phyloP scores from a whole-genome alignment of 2,329 filamentous ascomycete genomes.

The Cladosporium austrohemisphaericum region DNA sequence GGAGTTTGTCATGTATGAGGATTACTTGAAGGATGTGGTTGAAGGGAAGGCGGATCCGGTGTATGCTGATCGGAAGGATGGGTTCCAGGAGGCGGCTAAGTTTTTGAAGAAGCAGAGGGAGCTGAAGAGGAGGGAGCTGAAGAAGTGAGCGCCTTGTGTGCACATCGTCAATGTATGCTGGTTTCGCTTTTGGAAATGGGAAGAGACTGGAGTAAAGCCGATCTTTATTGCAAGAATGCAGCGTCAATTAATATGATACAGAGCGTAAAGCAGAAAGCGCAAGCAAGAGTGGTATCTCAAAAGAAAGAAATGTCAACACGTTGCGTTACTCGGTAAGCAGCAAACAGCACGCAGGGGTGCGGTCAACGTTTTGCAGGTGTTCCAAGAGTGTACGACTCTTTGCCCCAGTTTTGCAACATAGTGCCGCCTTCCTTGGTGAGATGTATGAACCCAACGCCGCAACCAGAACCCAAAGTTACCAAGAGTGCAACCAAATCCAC shows the following conservation, averaged over 20 bases:
- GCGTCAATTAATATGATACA: slow-evolving; percentile 12
- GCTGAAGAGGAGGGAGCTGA: too few species aligned
- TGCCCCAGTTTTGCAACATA: slow-evolving; percentile 5
- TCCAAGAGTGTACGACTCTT: slow-evolving; percentile 1
- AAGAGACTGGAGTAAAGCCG: background rate
- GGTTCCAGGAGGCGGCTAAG: background rate
- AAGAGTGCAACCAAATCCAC: background rate
- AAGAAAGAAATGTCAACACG: slow-evolving; percentile 5
- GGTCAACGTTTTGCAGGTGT: background rate
- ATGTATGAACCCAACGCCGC: slow-evolving; percentile 18
- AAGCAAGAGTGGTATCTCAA: slow-evolving; percentile 16
- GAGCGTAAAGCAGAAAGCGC: background rate
- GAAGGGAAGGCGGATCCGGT: slow-evolving; percentile 33
- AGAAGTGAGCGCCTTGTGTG: too few species aligned
- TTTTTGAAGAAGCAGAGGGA: background rate
- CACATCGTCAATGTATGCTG: too few species aligned
- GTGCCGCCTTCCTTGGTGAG: slow-evolving; percentile 15
- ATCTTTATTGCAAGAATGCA: background rate
- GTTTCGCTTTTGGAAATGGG: background rate
- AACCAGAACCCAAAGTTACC: background rate
- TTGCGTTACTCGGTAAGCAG: background rate
- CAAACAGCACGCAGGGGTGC: slow-evolving; percentile 1
- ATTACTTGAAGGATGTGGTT: slow-evolving; percentile 41
- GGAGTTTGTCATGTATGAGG: slow-evolving; percentile 37
- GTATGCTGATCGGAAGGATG: background rate